A percentile compares a stretch with the other conserved stretches of the same genome.
Conservation (phyloP, 148 eudicot genomes). For the Polygonum maritimum region DNA sequence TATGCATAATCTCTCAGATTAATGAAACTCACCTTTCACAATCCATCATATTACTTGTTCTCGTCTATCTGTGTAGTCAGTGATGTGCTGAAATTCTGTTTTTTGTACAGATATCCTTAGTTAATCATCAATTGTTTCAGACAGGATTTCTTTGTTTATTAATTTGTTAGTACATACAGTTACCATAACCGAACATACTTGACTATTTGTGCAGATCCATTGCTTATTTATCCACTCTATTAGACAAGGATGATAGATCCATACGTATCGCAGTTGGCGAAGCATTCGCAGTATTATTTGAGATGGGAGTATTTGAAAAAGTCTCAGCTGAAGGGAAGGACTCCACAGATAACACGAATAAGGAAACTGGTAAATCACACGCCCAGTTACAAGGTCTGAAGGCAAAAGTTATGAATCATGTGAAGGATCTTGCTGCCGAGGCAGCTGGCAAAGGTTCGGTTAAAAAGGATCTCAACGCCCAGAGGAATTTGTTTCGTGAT, state of each 20-base stretch:
- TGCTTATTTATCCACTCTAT: slow-evolving; percentile 49
- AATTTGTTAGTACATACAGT: background rate
- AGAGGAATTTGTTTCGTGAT: slow-evolving; percentile 54
- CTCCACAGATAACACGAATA: slow-evolving; percentile 23
- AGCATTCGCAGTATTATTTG: slow-evolving; percentile 80
- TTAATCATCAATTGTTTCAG: background rate
- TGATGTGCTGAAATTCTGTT: background rate
- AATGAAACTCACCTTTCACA: background rate
- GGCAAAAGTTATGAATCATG: slow-evolving; percentile 58
- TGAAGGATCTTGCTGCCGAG: slow-evolving; percentile 54
- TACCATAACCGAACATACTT: background rate
- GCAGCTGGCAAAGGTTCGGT: slow-evolving; percentile 74
- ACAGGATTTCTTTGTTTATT: background rate
- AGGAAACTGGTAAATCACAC: slow-evolving; percentile 16
- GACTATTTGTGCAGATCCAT: slow-evolving; percentile 43
- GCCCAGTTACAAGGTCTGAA: slow-evolving; percentile 42
- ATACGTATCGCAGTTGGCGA: slow-evolving; percentile 90
- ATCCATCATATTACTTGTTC: background rate
- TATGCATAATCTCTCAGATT: background rate
- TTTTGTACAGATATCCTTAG: background rate
- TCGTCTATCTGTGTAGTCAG: background rate
- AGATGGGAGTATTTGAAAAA: slow-evolving; percentile 58
- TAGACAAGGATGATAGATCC: slow-evolving; percentile 79
- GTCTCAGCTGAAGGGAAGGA: slow-evolving; percentile 32
- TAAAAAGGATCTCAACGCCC: slow-evolving; percentile 70